Base-by-base conservation (phyloP, 495 filamentous ascomycete species). In the Podospora conica region DNA sequence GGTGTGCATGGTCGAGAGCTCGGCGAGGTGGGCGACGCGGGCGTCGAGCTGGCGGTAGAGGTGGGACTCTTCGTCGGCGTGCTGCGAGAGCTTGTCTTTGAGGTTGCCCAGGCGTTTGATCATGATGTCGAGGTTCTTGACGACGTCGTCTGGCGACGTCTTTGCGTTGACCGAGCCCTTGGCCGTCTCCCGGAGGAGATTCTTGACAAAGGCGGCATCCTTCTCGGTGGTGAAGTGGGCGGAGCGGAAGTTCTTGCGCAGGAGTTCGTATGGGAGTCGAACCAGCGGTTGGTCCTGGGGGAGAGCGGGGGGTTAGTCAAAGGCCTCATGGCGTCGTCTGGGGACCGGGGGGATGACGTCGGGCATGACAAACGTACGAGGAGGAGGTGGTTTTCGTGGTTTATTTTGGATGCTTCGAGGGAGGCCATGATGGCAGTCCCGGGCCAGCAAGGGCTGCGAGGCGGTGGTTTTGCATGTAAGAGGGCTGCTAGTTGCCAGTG, bases 271-370 rank as follows among this genome's bases (percentile, higher is more conserved):
- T 22, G 95, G 95, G 4, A 97, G 83, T 22, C 92, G 90, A 70
- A 98, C 89, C 67, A 97, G 91, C 24, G 95, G 90, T 86, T 98
- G 94, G 76, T 98, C 95, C 93, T 96, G 61, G 54, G 48, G 22
- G 21, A 10, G 22, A 20, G 29, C 8, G 4, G 4, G 40, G 27
- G 28, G 25, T 58, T 29, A 25, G 59, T 9, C 8, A 6, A 48
- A n/a, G 40, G 40, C 9, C 29, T 33, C 15, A 62, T 40, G n/a
- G n/a, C n/a, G n/a, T n/a, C 27, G 22, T 8, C 15, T 53, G 11
- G 23, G 23, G 56, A 21, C 11, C 21, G 10, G 22, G 22, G 2
- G 27, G 29, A 65, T 64, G 64, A 68, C 66, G 25, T 55, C 54
- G 62, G 40, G 22, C 29, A 9, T 3, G 60, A 23, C 29, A 5